Conservation (phyloP, 169 alveolate species). For the Cyclospora cayetanensis region DNA sequence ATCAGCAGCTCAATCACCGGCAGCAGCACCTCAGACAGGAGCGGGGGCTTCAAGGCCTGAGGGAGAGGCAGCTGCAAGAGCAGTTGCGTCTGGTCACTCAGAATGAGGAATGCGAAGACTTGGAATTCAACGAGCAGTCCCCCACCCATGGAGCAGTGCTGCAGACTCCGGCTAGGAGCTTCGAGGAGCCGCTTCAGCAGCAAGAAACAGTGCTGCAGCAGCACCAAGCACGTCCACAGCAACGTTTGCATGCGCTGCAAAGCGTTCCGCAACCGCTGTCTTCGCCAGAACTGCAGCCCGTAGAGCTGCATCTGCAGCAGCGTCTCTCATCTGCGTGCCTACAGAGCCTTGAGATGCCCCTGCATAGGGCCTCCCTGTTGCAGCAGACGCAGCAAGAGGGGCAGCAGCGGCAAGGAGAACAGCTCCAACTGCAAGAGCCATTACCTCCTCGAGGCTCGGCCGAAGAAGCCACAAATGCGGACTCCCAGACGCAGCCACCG, state of each 20-base stretch:
- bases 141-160: no score
- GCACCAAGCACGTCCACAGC: no score
- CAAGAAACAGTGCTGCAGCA: neutral
- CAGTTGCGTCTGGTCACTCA: neutral
- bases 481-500: neutral
- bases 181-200: no score
- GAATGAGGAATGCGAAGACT: neutral
- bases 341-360: no score
- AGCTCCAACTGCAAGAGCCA: neutral
- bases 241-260: no score
- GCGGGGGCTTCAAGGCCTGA: neutral
- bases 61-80: conserved; percentile 31
- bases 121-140: no score
- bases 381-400: neutral
- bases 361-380: neutral
- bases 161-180: no score
- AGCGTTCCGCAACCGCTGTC: no score
- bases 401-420: neutral
- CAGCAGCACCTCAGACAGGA: neutral
- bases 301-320: no score
- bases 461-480: neutral
- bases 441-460: neutral
- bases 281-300: no score
- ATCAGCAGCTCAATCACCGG: neutral
- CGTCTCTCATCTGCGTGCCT: no score